Evolutionary conservation across 805 yeast genomes (phyloP).

Genomic region (Metschnikowia continentalis): DNA sequence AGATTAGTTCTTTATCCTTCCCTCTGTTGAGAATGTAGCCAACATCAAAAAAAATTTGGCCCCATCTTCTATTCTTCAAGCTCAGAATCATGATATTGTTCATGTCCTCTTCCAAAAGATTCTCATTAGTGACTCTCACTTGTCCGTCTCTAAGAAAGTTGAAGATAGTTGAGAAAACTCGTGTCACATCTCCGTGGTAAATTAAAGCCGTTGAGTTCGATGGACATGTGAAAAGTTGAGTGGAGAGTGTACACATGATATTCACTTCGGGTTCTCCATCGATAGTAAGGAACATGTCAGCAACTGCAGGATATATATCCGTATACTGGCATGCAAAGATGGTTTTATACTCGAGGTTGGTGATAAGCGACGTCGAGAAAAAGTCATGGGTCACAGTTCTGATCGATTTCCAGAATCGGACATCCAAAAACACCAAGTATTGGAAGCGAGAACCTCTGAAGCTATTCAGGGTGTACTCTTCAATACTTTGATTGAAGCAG

Average conservation of each 20-base stretch:
- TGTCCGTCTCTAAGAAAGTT: constrained; percentile 56
- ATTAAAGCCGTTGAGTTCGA: constrained; percentile 64
- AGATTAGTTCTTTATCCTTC: constrained; percentile 47
- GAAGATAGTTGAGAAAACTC: constrained; percentile 58
- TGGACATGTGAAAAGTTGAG: constrained; percentile 89
- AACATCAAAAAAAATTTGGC: constrained; percentile 74
- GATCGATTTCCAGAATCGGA: constrained; percentile 64
- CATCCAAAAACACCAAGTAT: constrained; percentile 59
- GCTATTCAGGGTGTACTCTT: constrained; percentile 23
- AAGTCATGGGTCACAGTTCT: constrained; percentile 58
- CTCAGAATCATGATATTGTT: constrained; percentile 21
- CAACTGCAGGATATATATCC: constrained; percentile 72
- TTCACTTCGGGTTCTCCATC: constrained; percentile 91
- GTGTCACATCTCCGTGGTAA: constrained; percentile 58
- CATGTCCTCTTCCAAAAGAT: constrained; percentile 36
- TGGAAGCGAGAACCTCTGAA: constrained; percentile 53
- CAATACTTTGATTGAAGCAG: constrained; percentile 35
- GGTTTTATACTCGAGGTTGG: constrained; percentile 52
- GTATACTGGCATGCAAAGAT: constrained; percentile 75
- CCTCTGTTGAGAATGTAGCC: constrained; percentile 74
- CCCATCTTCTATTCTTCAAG: constrained; percentile 68
- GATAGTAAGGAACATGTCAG: constrained; percentile 61
- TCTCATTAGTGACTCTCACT: constrained; percentile 23
- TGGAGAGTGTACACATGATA: constrained; percentile 65
- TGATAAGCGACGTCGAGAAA: constrained; percentile 59